Percentiles rank a stretch among this genome's conserved stretches.
These are phyloP conservation scores for Elaeagnus macrophylla DNA, from an alignment of 306 rosid species.

Conservation along the genomic window DNA sequence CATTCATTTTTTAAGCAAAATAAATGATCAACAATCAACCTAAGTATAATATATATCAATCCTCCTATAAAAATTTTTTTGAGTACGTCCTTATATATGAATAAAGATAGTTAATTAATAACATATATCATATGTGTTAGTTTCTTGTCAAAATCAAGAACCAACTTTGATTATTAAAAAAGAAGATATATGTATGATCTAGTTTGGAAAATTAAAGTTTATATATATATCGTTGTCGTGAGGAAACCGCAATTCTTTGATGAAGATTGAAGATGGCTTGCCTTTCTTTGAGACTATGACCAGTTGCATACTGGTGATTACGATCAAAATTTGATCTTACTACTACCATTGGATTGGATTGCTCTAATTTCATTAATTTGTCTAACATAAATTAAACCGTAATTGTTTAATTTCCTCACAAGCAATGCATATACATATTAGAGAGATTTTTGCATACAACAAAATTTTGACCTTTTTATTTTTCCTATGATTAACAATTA, in stretches of 20 bases:
- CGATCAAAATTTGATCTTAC: background rate
- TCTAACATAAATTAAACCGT: no score
- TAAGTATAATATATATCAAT: no score
- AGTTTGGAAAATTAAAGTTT: conserved; percentile 22
- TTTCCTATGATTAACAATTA: no score
- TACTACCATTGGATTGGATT: background rate
- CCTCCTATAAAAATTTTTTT: no score
- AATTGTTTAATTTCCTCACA: no score
- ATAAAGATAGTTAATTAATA: background rate
- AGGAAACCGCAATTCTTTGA: conserved; percentile 25
- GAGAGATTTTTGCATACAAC: no score
- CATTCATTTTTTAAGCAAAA: no score
- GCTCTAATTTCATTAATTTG: background rate
- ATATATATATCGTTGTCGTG: conserved; percentile 21
- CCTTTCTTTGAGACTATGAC: background rate
- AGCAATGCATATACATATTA: no score
- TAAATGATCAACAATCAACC: no score
- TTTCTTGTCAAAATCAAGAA: conserved; percentile 49
- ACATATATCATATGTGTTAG: conserved; percentile 26
- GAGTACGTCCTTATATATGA: no score
- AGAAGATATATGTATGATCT: conserved; percentile 23
- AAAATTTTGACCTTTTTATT: no score
- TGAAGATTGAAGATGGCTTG: conserved; percentile 4
- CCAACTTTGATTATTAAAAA: conserved; percentile 20
- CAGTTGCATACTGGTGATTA: background rate